Evolutionary conservation across 768 basidiomycete genomes (phyloP).

Genomic region (Podaxis carcinomalis): DNA sequence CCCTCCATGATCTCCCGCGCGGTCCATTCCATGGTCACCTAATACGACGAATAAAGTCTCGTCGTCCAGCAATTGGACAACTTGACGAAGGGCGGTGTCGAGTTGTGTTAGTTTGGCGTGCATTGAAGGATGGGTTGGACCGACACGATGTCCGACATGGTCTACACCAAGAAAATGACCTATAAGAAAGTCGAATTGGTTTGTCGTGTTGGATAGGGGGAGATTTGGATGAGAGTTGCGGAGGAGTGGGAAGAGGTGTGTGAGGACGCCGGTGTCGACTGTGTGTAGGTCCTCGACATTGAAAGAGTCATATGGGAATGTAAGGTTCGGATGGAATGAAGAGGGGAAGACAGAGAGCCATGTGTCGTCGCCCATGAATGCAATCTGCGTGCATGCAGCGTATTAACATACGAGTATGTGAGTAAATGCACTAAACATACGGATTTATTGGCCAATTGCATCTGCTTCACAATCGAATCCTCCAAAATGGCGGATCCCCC

Average conservation of each 20-base stretch:
- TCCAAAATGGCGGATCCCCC: slow-evolving; percentile 82
- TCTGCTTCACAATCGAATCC: slow-evolving; percentile 82
- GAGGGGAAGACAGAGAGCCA: slow-evolving; percentile 89
- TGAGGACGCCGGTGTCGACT: slow-evolving; percentile 87
- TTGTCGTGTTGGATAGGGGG: neutral
- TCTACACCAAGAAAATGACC: slow-evolving; percentile 96
- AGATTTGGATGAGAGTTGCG: slow-evolving; percentile 23
- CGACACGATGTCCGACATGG: slow-evolving; percentile 93
- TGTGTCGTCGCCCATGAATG: slow-evolving; percentile 96
- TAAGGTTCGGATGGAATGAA: slow-evolving; percentile 65
- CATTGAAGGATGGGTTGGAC: slow-evolving; percentile 87
- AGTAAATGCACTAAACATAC: slow-evolving; percentile 28
- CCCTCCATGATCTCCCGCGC: slow-evolving; percentile 91
- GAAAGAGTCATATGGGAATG: slow-evolving; percentile 91
- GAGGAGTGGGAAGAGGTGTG: slow-evolving; percentile 79
- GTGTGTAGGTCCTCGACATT: slow-evolving; percentile 98
- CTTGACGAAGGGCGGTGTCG: slow-evolving; percentile 69
- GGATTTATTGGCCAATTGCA: slow-evolving; percentile 53
- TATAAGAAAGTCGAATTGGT: slow-evolving; percentile 80
- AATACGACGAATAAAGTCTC: slow-evolving; percentile 89
- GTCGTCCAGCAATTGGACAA: slow-evolving; percentile 74
- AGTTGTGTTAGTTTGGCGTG: slow-evolving; percentile 82
- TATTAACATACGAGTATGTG: neutral
- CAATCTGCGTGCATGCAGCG: slow-evolving; percentile 42
- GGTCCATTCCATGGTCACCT: slow-evolving; percentile 98